These are phyloP conservation scores for Penicillium sumatraense DNA, from an alignment of 2,329 filamentous ascomycete genomes.

Conservation along the genomic window DNA sequence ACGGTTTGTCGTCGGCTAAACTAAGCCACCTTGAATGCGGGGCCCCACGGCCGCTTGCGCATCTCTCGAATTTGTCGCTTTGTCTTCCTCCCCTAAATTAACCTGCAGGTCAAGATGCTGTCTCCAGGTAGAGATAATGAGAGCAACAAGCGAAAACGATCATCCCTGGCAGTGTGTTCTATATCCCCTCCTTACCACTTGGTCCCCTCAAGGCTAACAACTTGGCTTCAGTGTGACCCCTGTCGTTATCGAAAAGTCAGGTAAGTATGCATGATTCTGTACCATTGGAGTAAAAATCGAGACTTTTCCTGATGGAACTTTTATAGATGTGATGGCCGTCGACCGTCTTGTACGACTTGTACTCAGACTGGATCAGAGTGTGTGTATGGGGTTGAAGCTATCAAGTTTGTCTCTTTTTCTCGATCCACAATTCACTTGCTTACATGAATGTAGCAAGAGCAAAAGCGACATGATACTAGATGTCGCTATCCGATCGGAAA, in stretches of 20 bases:
- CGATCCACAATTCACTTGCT: no score
- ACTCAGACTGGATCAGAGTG: constrained; percentile 28
- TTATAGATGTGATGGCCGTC: constrained; percentile 53
- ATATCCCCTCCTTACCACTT: background rate
- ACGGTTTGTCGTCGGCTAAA: background rate
- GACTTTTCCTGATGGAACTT: background rate
- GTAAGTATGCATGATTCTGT: constrained; percentile 28
- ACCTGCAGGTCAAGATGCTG: background rate
- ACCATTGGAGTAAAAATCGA: background rate
- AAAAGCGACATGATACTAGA: constrained; percentile 60
- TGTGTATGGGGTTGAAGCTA: constrained; percentile 34
- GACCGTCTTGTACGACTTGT: constrained; percentile 44
- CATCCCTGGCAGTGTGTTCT: constrained; percentile 31
- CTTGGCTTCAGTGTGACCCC: constrained; percentile 48
- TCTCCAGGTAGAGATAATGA: constrained; percentile 14
- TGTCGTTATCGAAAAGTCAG: constrained; percentile 56
- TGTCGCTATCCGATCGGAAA: constrained; percentile 55
- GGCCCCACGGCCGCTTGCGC: constrained; percentile 1
- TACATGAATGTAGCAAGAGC: constrained; percentile 43
- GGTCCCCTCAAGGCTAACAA: constrained; percentile 7
- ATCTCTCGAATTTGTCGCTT: background rate
- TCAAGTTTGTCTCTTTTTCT: constrained; percentile 25
- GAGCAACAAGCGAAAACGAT: constrained; percentile 30
- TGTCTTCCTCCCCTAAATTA: background rate
- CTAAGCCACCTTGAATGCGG: constrained; percentile 4